phyloP scores from a whole-genome alignment of 2,329 filamentous ascomycete species.

The Pseudogymnoascus sp. region DNA sequence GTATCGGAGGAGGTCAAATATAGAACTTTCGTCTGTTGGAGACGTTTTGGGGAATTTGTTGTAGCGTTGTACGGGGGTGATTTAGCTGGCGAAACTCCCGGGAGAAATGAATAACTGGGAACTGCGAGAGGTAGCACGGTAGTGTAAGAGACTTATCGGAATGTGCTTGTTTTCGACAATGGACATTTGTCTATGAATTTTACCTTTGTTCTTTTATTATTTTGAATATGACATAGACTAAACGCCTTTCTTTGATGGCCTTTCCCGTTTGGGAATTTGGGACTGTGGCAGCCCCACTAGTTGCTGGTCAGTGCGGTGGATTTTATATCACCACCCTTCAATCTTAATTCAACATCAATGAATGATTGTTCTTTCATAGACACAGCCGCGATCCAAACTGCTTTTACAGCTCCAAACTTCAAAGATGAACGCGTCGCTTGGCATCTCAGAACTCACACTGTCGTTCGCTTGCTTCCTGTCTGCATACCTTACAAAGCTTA shows the following conservation, averaged over 20 bases:
- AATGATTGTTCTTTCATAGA: neutral
- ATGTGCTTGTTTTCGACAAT: neutral
- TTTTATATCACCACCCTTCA: neutral
- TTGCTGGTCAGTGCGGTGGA: neutral
- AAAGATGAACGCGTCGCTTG: neutral
- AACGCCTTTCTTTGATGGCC: no score
- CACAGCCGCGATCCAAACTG: neutral
- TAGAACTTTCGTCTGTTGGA: neutral
- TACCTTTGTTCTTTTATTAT: neutral
- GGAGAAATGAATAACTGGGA: neutral
- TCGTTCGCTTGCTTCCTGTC: neutral
- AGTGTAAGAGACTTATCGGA: neutral
- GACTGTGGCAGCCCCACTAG: neutral
- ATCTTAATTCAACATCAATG: neutral
- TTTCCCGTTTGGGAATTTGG: neutral
- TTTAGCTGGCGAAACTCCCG: neutral
- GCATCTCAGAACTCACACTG: neutral
- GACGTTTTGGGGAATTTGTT: neutral
- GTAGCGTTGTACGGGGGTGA: neutral
- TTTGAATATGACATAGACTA: neutral
- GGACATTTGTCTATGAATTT: neutral
- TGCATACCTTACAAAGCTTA: neutral
- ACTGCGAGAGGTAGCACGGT: neutral
- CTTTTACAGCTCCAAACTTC: neutral
- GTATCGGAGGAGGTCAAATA: neutral